Evolutionary conservation across 2,329 filamentous ascomycete species (phyloP).

Genomic region (Dactylellina cionopaga): DNA sequence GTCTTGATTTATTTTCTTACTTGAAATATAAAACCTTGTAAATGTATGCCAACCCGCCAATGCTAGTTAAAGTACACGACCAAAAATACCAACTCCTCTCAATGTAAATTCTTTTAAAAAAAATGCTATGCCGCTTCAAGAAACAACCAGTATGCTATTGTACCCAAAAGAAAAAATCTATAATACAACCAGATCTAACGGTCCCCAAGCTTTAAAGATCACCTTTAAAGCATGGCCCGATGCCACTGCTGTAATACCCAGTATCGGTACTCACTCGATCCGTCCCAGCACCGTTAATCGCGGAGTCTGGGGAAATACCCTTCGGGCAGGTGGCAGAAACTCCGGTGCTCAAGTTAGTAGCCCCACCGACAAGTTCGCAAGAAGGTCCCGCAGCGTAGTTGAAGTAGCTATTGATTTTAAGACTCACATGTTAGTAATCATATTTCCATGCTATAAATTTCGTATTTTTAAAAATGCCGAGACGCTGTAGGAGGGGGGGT

Average conservation of each 20-base stretch:
- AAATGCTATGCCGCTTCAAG: too few species aligned
- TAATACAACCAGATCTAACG: too few species aligned
- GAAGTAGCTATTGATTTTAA: conserved; percentile 9
- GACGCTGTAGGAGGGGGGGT: background rate
- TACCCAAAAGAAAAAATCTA: too few species aligned
- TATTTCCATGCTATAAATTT: background rate
- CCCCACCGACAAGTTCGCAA: conserved; percentile 9
- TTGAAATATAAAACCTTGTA: too few species aligned
- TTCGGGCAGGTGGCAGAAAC: conserved; percentile 14
- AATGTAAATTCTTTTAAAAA: too few species aligned
- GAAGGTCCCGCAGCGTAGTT: background rate
- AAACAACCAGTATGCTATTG: too few species aligned
- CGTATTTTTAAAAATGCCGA: background rate
- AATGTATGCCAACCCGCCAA: too few species aligned
- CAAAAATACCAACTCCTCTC: too few species aligned
- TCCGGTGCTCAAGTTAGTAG: background rate
- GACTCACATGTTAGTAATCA: background rate
- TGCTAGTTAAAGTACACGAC: too few species aligned
- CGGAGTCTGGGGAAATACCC: background rate
- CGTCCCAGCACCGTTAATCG: background rate
- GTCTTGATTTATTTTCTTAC: too few species aligned
- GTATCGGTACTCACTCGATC: conserved; percentile 17
- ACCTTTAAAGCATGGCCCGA: conserved; percentile 29
- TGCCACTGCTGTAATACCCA: conserved; percentile 11
- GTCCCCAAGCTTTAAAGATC: conserved; percentile 15